Conservation (phyloP, 495 filamentous ascomycete genomes). For the Penicillium lividum region DNA sequence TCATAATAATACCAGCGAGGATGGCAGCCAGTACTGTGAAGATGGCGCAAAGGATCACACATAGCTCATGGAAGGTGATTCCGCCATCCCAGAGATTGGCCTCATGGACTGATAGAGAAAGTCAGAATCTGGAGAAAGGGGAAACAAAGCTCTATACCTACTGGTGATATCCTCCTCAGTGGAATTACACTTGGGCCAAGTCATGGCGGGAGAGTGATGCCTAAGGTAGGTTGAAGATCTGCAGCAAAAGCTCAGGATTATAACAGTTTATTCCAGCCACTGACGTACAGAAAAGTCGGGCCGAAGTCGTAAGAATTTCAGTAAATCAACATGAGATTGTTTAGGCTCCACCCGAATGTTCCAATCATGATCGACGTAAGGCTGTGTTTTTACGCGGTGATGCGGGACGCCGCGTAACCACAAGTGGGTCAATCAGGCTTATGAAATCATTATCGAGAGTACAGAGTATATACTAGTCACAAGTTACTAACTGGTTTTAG, state of each 20-base stretch:
- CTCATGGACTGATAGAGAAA: constrained; percentile 22
- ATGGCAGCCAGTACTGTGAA: constrained; percentile 56
- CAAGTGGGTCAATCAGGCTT: neutral
- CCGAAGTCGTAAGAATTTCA: neutral
- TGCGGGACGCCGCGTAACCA: constrained; percentile 15
- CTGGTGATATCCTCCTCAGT: constrained; percentile 34
- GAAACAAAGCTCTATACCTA: constrained; percentile 15
- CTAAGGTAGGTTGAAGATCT: too few relatives aligned
- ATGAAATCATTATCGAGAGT: neutral
- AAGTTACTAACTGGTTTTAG: too few relatives aligned
- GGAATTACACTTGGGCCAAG: constrained; percentile 38
- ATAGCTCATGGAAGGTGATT: constrained; percentile 21
- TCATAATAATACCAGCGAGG: constrained; percentile 61
- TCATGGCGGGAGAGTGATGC: constrained; percentile 16
- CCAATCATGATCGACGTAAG: constrained; percentile 10
- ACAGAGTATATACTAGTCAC: too few relatives aligned
- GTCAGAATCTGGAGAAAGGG: constrained; percentile 1
- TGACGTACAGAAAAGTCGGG: constrained; percentile 8
- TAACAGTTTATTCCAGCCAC: neutral
- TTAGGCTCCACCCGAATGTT: constrained; percentile 1
- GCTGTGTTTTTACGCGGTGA: constrained; percentile 1
- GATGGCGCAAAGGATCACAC: constrained; percentile 43
- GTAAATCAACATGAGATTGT: neutral
- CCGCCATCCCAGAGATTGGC: constrained; percentile 21
- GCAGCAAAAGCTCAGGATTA: neutral